Conservation (phyloP, 805 yeast genomes). For the Lipomyces kockii region DNA sequence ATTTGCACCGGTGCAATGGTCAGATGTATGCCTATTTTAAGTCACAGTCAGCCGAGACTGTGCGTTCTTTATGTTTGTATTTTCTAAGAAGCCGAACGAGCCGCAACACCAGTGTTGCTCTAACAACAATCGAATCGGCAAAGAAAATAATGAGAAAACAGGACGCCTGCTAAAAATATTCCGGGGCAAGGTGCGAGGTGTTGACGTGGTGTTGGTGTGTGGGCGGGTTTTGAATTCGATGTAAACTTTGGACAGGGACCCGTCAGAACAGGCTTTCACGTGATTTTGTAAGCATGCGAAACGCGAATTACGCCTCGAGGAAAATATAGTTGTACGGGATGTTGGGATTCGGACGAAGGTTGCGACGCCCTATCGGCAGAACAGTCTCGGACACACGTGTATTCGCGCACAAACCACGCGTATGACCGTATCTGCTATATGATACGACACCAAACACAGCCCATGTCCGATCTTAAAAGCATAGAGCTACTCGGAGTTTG, state of each 20-base stretch:
- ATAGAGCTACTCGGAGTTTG: too few species aligned
- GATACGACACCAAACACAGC: too few species aligned
- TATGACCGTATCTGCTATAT: too few species aligned
- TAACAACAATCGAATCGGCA: neutral
- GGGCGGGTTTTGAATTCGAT: neutral
- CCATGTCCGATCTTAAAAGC: too few species aligned
- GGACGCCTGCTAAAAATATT: neutral
- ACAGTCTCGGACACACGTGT: neutral
- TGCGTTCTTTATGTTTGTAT: neutral
- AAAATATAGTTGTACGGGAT: neutral
- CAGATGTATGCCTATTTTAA: neutral
- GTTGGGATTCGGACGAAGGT: neutral
- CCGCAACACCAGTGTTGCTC: neutral
- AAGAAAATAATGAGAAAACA: neutral
- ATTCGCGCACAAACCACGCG: neutral
- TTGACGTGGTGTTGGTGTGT: neutral
- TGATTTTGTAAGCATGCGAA: neutral
- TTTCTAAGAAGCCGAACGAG: neutral
- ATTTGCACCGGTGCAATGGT: neutral
- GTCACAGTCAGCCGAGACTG: neutral
- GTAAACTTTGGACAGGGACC: neutral
- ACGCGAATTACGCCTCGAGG: neutral
- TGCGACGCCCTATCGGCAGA: too few species aligned
- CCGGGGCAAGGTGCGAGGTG: neutral
- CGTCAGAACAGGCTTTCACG: neutral